phyloP scores from a whole-genome alignment of 192 early-diverging fungal species.

The Fimicolochytrium jonesii region DNA sequence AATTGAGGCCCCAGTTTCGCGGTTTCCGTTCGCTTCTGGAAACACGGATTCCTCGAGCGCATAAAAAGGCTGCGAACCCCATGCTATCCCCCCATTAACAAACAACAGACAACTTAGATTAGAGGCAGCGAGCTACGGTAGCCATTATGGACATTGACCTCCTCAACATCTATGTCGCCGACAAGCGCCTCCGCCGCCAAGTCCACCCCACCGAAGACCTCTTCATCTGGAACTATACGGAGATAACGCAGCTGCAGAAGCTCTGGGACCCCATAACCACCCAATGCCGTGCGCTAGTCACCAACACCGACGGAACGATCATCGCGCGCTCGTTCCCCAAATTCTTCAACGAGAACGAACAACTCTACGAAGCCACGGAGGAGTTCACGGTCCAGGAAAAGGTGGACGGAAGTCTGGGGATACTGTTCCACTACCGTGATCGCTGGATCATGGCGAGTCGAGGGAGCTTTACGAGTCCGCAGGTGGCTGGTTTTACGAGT shows the following conservation, averaged over 20 bases:
- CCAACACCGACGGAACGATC: not conserved
- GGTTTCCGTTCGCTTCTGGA: no score
- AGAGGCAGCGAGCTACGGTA: no score
- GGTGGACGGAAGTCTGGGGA: conserved; percentile 2
- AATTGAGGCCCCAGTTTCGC: no score
- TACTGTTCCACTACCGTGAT: not conserved
- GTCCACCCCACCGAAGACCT: not conserved
- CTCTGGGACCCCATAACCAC: not conserved
- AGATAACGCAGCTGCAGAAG: not conserved
- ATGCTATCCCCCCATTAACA: no score
- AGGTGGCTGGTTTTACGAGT: no score
- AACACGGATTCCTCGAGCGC: no score
- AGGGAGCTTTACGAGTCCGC: not conserved
- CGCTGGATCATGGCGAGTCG: not conserved
- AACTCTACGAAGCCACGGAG: not conserved
- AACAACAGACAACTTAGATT: no score
- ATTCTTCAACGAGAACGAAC: conserved; percentile 1
- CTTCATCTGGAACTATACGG: not conserved
- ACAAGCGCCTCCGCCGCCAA: not conserved
- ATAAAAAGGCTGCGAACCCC: no score
- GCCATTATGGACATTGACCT: not conserved
- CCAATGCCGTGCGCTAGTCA: not conserved
- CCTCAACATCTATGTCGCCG: not conserved
- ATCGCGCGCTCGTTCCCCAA: not conserved
- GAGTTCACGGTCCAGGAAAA: not conserved